Conservation (phyloP, 495 filamentous ascomycete species). For the Aspergillus nidulans region DNA sequence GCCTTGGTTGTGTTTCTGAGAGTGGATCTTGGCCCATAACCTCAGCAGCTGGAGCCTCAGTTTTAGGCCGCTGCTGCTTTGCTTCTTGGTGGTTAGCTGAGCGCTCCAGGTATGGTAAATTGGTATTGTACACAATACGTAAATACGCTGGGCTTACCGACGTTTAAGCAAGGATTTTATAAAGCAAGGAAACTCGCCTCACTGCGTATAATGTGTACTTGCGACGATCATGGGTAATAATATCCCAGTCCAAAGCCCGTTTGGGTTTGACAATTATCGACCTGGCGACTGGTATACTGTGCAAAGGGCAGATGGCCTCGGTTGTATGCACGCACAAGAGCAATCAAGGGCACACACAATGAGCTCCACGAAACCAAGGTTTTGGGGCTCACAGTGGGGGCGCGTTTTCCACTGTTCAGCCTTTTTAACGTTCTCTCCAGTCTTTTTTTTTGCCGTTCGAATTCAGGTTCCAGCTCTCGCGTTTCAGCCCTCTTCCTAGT, state of each 20-base stretch:
- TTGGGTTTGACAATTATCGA: not conserved
- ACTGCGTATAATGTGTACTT: not conserved
- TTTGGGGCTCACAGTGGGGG: constrained; percentile 27
- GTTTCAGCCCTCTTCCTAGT: not conserved
- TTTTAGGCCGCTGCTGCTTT: not conserved
- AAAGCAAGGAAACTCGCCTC: not conserved
- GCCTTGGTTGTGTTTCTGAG: constrained; percentile 23
- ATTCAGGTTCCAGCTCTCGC: not conserved
- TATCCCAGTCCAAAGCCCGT: too few relatives aligned
- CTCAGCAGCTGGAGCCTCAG: not conserved
- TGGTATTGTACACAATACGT: not conserved
- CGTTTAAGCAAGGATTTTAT: not conserved
- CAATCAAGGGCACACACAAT: constrained; percentile 3
- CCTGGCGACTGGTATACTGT: not conserved
- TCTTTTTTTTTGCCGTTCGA: not conserved
- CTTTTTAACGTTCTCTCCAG: not conserved
- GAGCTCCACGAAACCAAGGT: constrained; percentile 25
- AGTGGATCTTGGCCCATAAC: constrained; percentile 10
- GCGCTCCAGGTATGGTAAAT: constrained; percentile 5
- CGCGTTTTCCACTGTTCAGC: constrained; percentile 5
- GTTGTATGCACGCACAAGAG: not conserved
- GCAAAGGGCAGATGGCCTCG: not conserved
- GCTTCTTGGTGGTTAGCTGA: constrained; percentile 6
- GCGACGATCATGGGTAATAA: too few relatives aligned
- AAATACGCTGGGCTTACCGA: constrained; percentile 4